A percentile compares a stretch with the other conserved stretches of the same genome.
Evolutionary conservation across 2,329 filamentous ascomycete species (phyloP).

Genomic region (Allantophomopsis cytisporea): DNA sequence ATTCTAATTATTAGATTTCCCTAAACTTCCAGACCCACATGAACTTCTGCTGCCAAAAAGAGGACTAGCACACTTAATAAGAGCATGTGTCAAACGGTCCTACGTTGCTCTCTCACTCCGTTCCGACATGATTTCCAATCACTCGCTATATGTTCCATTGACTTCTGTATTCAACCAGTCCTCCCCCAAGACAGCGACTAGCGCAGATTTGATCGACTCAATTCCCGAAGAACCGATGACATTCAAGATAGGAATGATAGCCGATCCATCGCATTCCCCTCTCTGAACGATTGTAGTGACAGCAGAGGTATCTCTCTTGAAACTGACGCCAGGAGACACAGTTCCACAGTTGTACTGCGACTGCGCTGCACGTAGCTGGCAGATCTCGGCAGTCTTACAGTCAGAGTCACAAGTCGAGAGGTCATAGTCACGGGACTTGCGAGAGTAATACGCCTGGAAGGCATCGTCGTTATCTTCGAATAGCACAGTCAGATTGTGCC

Average conservation of each 20-base stretch:
- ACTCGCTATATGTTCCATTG: no score
- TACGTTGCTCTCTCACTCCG: no score
- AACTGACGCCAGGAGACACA: constrained; percentile 20
- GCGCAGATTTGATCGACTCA: no score
- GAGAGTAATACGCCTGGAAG: constrained; percentile 31
- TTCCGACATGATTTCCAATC: no score
- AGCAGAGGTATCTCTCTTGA: constrained; percentile 16
- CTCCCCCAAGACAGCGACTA: no score
- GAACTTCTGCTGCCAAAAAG: no score
- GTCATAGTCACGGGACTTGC: constrained; percentile 29
- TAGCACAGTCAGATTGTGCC: constrained; percentile 39
- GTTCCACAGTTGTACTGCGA: constrained; percentile 36
- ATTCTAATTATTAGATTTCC: no score
- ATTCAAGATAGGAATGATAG: constrained; percentile 1
- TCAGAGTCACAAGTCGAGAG: constrained; percentile 26
- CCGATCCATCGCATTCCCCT: constrained; percentile 4
- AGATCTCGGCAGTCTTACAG: constrained; percentile 32
- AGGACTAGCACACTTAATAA: no score
- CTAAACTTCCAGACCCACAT: no score
- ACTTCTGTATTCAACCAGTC: no score
- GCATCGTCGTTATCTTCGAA: constrained; percentile 27
- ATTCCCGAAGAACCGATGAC: neutral
- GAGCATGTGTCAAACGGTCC: no score
- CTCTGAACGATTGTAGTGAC: neutral
- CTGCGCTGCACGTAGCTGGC: constrained; percentile 35